Base-by-base conservation (phyloP, 2,329 filamentous ascomycete genomes). In the Fusarium sp. region DNA sequence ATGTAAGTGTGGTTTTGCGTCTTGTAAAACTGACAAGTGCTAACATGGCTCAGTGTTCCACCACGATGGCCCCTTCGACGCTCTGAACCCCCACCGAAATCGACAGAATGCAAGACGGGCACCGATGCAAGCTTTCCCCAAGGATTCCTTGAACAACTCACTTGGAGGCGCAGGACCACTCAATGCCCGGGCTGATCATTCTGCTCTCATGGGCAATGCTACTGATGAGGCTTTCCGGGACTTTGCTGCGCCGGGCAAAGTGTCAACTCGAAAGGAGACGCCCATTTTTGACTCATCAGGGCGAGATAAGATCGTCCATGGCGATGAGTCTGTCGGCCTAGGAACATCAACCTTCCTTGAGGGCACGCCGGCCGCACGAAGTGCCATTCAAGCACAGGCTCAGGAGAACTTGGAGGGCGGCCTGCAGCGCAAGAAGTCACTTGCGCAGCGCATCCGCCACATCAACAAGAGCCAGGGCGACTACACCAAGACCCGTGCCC, bases 321-420 rank as follows among this genome's bases (percentile, higher is more conserved):
- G 94, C 15, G 87, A 93, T 51, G 88, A 96, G 76, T 89, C 87
- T 4, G 80, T 91, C 59, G 95, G 95, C 9, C 79, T 99, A 8
- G 95, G 95, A 49, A 97, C 93, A 2, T 96, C 93, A 31, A 99
- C 95, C 3, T 98, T 98, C 81, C 78, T 99, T 19, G 95, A 99
- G 70, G 95, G 95, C 32, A 90, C 95, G 2, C 94, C 95, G 13
- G 95, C 93, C 25, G 90, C 93, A 25, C 87, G 88, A 67, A 85
- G 88, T 8, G 91, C 90, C 15, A 91, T 97, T 49, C 86, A 91
- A 29, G 92, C 88, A 68, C 77, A 91, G 59, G 83, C 81, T 7
- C 84, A 82, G 15, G 84, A 89, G 41, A 83, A 84, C 54, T 72
- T 78, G 50, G 76, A 82, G 19, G 78, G 79, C 7, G 89, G 90